These are phyloP conservation scores for Sugiyamaella castrensis DNA, from an alignment of 1,139 yeast species.

Conservation along the genomic window DNA sequence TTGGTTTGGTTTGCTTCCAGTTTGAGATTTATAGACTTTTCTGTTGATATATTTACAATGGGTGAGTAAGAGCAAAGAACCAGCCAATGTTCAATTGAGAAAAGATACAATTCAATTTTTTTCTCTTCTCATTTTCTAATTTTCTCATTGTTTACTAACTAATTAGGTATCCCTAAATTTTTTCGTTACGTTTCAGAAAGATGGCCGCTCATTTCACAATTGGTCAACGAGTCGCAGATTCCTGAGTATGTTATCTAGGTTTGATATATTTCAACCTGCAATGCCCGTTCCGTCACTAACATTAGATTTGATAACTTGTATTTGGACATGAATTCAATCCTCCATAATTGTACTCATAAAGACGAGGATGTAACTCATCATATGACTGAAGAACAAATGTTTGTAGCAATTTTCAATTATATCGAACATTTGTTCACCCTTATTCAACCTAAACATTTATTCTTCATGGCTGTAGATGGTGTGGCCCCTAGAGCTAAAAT, in stretches of 20 bases:
- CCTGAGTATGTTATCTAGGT: conserved; percentile 53
- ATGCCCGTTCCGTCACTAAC: not conserved
- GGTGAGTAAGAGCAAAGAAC: no score
- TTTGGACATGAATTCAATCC: conserved; percentile 95
- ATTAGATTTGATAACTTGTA: conserved; percentile 78
- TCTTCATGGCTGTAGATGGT: conserved; percentile 98
- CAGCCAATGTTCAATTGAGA: no score
- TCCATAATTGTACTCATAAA: conserved; percentile 68
- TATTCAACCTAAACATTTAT: conserved; percentile 79
- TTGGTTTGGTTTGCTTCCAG: no score
- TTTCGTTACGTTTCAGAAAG: conserved; percentile 96
- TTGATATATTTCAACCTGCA: not conserved
- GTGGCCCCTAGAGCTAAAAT: conserved; percentile 98
- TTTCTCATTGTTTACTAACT: not conserved
- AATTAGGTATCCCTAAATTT: conserved; percentile 86
- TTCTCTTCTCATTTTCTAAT: no score
- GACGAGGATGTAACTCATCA: conserved; percentile 44
- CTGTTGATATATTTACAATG: no score
- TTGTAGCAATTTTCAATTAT: conserved; percentile 86
- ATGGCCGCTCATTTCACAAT: conserved; percentile 95
- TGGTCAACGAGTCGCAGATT: conserved; percentile 77
- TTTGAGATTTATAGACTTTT: no score
- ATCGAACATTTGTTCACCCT: conserved; percentile 90
- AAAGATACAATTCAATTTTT: not conserved
- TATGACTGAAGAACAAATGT: conserved; percentile 87